These are phyloP conservation scores for Malus fusca DNA, from an alignment of 306 rosid genomes.

Conservation along the genomic window DNA sequence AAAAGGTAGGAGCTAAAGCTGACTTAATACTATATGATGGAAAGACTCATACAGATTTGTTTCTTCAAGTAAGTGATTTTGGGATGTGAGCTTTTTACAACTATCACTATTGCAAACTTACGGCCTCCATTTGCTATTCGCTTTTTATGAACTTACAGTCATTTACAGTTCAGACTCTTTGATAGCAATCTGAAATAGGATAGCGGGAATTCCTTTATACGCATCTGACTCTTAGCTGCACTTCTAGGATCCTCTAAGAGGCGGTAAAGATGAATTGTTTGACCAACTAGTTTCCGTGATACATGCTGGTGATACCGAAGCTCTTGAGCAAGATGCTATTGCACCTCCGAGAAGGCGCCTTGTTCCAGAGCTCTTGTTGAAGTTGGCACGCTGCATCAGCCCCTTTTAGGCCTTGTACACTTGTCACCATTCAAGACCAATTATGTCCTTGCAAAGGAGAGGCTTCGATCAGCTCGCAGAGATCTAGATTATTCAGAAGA, in stretches of 20 bases:
- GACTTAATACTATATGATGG: slow-evolving; percentile 66
- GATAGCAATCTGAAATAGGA: not conserved
- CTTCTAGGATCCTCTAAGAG: slow-evolving; percentile 87
- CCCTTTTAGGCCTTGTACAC: slow-evolving; percentile 47
- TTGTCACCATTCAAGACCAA: not conserved
- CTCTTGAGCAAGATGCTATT: slow-evolving; percentile 51
- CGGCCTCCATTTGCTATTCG: not conserved
- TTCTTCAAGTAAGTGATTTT: slow-evolving; percentile 64
- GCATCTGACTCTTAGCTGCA: slow-evolving; percentile 3
- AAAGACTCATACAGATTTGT: slow-evolving; percentile 93
- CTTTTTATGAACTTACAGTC: not conserved
- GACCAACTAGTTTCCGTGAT: slow-evolving; percentile 53
- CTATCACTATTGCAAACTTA: not conserved
- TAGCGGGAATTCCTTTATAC: not conserved
- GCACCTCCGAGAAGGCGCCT: slow-evolving; percentile 72
- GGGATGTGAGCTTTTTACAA: not conserved
- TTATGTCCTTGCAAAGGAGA: not conserved
- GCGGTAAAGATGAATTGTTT: slow-evolving; percentile 76
- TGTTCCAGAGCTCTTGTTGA: slow-evolving; percentile 75
- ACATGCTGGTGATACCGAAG: slow-evolving; percentile 66
- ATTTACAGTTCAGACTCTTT: not conserved
- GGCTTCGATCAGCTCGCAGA: not conserved
- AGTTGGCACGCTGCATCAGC: slow-evolving; percentile 58
- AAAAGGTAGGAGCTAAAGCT: slow-evolving; percentile 56
- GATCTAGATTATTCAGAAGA: not conserved